Evolutionary conservation across 345 rosid genomes (phyloP).

Genomic region (Lepidium sativum): DNA sequence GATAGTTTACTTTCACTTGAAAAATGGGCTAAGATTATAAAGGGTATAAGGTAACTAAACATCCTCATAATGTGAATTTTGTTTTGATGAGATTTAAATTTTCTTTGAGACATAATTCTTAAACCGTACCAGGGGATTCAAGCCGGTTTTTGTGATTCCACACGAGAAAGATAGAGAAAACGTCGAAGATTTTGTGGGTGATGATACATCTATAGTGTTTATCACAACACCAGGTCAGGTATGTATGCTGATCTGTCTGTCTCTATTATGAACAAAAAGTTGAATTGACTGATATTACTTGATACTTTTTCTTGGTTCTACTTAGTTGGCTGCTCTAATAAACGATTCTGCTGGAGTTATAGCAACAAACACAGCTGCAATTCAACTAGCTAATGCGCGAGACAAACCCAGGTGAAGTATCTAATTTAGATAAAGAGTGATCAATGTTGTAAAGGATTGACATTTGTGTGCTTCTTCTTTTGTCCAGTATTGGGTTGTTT

Average conservation of each 20-base stretch:
- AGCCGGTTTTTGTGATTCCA: slow-evolving; percentile 76
- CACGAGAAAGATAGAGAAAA: slow-evolving; percentile 93
- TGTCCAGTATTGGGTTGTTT: slow-evolving; percentile 74
- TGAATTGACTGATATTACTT: background rate
- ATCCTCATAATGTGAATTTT: background rate
- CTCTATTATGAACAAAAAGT: background rate
- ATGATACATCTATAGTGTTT: slow-evolving; percentile 59
- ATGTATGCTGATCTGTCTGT: background rate
- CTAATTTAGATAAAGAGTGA: background rate
- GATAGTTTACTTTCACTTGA: slow-evolving; percentile 71
- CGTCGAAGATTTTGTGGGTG: slow-evolving; percentile 71
- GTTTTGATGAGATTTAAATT: background rate
- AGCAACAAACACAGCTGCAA: slow-evolving; percentile 85
- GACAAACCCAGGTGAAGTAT: slow-evolving; percentile 55
- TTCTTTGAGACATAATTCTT: too few relatives aligned
- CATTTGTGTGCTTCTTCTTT: background rate
- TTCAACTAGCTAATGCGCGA: slow-evolving; percentile 81
- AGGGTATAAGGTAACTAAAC: slow-evolving; percentile 45
- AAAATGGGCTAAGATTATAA: slow-evolving; percentile 61
- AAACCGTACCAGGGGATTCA: slow-evolving; percentile 41
- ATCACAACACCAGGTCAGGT: slow-evolving; percentile 96
- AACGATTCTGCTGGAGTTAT: slow-evolving; percentile 88
- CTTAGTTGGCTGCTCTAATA: slow-evolving; percentile 79
- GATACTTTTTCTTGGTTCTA: background rate
- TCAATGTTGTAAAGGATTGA: background rate